These are phyloP conservation scores for Leishmania gerbilli DNA, from an alignment of 208 protist genomes.

Conservation along the genomic window DNA sequence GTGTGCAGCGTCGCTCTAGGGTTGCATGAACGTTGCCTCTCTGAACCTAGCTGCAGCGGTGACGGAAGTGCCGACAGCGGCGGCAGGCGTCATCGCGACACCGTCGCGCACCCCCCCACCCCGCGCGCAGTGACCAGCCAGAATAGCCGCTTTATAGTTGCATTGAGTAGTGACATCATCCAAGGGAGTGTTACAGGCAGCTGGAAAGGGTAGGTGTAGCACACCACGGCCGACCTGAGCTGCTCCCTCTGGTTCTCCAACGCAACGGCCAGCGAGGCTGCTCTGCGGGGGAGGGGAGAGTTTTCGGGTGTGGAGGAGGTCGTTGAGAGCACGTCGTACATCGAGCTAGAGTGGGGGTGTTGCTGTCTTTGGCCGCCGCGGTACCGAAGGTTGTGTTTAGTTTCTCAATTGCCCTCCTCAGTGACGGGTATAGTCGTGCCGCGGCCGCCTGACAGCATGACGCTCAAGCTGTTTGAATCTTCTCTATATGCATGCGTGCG, in stretches of 20 bases:
- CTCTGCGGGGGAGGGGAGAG: neutral
- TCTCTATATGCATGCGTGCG: neutral
- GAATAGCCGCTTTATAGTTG: neutral
- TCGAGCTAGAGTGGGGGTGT: neutral
- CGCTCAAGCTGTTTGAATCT: neutral
- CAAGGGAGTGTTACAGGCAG: neutral
- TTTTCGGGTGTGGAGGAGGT: neutral
- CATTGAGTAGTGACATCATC: neutral
- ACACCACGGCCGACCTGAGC: conserved; percentile 7
- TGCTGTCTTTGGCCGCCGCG: neutral
- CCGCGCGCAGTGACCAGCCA: neutral
- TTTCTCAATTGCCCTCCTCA: neutral
- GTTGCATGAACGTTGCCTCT: neutral
- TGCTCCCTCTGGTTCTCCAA: conserved; percentile 13
- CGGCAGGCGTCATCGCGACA: neutral
- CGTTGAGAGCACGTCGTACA: neutral
- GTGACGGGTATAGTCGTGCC: neutral
- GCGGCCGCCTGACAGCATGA: neutral
- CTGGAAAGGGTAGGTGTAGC: conserved; percentile 13
- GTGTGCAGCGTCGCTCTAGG: conserved; percentile 2
- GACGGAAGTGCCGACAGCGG: conserved; percentile 1
- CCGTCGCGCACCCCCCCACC: neutral
- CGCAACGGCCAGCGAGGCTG: neutral
- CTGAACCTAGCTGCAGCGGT: conserved; percentile 18
- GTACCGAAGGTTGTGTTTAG: neutral